These are phyloP conservation scores for Bombardia bombarda DNA, from an alignment of 495 filamentous ascomycete genomes.

Conservation along the genomic window DNA sequence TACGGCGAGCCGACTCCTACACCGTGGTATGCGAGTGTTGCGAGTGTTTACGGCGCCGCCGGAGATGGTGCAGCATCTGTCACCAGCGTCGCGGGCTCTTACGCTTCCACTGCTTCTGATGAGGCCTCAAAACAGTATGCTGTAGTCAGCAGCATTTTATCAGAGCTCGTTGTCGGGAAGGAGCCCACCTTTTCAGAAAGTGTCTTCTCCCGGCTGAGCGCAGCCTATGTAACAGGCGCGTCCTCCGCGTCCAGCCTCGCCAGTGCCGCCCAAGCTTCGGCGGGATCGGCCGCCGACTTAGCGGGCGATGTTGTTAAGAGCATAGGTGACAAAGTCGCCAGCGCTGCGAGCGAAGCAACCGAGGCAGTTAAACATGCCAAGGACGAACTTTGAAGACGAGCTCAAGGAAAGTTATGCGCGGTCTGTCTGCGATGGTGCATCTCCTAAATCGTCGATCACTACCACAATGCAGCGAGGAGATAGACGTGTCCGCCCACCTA, in stretches of 20 bases:
- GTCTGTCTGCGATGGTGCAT: too few relatives aligned
- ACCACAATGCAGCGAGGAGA: background rate
- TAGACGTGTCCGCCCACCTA: background rate
- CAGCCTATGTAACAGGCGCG: conserved; percentile 40
- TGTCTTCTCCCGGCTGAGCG: conserved; percentile 61
- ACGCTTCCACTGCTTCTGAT: conserved; percentile 45
- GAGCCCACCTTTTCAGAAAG: conserved; percentile 79
- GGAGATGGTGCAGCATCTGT: conserved; percentile 29
- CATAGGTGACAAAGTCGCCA: conserved; percentile 25
- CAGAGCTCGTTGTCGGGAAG: conserved; percentile 67
- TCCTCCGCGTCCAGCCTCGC: conserved; percentile 27
- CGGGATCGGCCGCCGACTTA: conserved; percentile 6
- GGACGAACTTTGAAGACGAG: conserved; percentile 53
- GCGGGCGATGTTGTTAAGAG: conserved; percentile 20
- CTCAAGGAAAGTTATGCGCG: too few relatives aligned
- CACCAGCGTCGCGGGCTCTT: conserved; percentile 45
- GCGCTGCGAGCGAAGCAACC: conserved; percentile 29
- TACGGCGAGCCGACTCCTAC: conserved; percentile 65
- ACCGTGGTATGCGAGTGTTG: conserved; percentile 41
- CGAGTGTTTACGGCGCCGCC: conserved; percentile 17
- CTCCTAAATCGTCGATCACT: background rate
- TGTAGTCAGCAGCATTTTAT: conserved; percentile 63
- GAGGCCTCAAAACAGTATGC: conserved; percentile 53
- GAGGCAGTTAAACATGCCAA: conserved; percentile 43
- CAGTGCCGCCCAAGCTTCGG: conserved; percentile 28